Evolutionary conservation across 2,329 filamentous ascomycete genomes (phyloP), one percentile per base, ranked within the genome.

Genomic region (Aureobasidium subglaciale): DNA sequence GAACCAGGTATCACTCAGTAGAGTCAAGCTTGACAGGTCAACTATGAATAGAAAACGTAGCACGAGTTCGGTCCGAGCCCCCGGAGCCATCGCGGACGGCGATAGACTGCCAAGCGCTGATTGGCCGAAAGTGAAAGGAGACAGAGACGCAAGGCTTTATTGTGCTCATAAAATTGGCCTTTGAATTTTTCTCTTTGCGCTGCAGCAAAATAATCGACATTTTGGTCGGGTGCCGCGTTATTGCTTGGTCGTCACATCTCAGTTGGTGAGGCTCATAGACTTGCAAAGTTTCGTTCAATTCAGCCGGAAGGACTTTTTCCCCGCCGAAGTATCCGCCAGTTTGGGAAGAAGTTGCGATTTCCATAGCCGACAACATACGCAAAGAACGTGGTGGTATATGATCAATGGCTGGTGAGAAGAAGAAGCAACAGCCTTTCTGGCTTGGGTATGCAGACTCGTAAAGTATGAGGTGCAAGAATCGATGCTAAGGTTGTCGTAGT

Each of bases 351-450:
- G 24, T 27, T 37, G 46, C 16, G 32, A 37, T 34, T 22, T 35
- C n/a, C 30, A 49, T 49, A 38, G 32, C 46, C 46, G 46, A 29
- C 46, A 16, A 29, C 22, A 37, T 25, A 18, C 15, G 11, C 32
- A 37, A 20, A 11, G n/a, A 15, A n/a, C 18, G 27, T 48, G 40
- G 29, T 48, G 18, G n/a, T 35, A 40, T 32, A 29, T 37, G 25
- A 41, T 40, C n/a, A 25, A 54, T 54, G 50, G 37, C 50, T 18
- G 50, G 50, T 22, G 38, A 54, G 20, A 54, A 43, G 38, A 54
- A 54, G 50, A 54, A 54, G 50, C 50, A 54, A 43, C 50, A 54
- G 50, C 50, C 50, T 32, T 54, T 54, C 18, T 54, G 50, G 50
- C 50, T 54, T 27, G 50, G 49, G 49, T 54, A 42, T 5, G 49